Evolutionary conservation across 2,329 filamentous ascomycete species (phyloP).

Genomic region (Pseudocercospora macadamiae): DNA sequence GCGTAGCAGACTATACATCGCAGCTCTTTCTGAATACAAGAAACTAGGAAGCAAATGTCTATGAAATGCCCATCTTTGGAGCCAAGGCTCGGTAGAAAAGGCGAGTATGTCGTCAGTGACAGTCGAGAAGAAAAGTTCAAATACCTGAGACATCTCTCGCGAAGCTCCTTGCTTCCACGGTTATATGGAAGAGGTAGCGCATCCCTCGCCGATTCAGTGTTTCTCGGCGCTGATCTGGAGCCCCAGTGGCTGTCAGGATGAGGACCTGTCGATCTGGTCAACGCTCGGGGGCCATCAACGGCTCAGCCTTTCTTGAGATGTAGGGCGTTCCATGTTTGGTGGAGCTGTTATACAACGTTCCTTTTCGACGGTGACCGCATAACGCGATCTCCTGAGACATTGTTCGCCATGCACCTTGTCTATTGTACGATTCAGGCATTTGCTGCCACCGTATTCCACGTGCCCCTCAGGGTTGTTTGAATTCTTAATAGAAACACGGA

Average conservation of each 20-base stretch:
- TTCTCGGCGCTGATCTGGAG: neutral
- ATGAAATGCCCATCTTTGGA: neutral
- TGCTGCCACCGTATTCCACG: too few relatives aligned
- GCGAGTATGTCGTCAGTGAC: neutral
- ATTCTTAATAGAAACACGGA: too few relatives aligned
- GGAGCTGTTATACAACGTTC: neutral
- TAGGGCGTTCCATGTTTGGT: neutral
- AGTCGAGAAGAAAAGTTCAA: neutral
- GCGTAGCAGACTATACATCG: neutral
- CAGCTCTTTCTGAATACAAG: neutral
- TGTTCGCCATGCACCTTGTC: too few relatives aligned
- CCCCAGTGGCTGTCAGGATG: neutral
- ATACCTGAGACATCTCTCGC: neutral
- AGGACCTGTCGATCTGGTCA: neutral
- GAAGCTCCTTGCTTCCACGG: neutral
- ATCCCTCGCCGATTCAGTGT: neutral
- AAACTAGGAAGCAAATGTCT: neutral
- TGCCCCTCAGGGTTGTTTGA: too few relatives aligned
- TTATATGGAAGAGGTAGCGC: neutral
- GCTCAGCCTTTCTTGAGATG: neutral
- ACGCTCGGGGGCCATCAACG: neutral
- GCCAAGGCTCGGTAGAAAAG: neutral
- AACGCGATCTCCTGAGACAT: neutral
- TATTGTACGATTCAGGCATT: too few relatives aligned
- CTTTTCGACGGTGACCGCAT: neutral